Percentiles rank a stretch among this genome's conserved stretches.
These are phyloP conservation scores for Trichoderma sp. DNA, from an alignment of 2,329 filamentous ascomycete genomes.

Conservation along the genomic window DNA sequence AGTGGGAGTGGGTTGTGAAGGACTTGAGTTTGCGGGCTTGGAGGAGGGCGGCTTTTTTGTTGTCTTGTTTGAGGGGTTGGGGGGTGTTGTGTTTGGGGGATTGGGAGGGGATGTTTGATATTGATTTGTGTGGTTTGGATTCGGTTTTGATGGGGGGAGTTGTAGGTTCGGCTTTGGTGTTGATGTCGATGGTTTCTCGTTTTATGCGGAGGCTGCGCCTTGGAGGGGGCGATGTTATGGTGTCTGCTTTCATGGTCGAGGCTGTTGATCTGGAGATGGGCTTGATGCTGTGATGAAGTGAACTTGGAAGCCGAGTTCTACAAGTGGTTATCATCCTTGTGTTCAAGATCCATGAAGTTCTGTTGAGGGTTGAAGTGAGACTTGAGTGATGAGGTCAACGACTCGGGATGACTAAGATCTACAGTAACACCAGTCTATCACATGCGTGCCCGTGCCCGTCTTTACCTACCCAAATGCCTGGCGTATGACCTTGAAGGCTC, in stretches of 20 bases:
- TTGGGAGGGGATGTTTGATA: not conserved
- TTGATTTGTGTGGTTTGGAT: not conserved
- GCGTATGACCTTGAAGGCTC: no score
- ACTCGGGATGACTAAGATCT: no score
- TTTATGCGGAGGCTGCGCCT: slow-evolving; percentile 30
- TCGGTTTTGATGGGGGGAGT: not conserved
- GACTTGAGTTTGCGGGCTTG: slow-evolving; percentile 49
- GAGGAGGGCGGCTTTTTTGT: slow-evolving; percentile 34
- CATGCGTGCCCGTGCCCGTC: no score
- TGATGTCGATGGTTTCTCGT: not conserved
- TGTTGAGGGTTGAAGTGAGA: no score
- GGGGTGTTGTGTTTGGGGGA: not conserved
- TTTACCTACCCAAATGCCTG: no score
- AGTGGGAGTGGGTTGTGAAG: slow-evolving; percentile 44
- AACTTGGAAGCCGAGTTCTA: not conserved
- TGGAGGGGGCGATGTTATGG: not conserved
- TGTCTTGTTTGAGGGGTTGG: slow-evolving; percentile 21
- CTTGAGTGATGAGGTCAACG: no score
- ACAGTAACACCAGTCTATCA: no score
- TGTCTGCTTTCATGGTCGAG: not conserved
- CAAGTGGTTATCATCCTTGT: no score
- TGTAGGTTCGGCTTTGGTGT: not conserved
- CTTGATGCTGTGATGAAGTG: no score
- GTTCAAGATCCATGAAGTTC: no score
- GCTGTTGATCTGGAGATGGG: no score